These are phyloP conservation scores for Rubia balearica DNA, from an alignment of 305 asterid species.

Conservation along the genomic window DNA sequence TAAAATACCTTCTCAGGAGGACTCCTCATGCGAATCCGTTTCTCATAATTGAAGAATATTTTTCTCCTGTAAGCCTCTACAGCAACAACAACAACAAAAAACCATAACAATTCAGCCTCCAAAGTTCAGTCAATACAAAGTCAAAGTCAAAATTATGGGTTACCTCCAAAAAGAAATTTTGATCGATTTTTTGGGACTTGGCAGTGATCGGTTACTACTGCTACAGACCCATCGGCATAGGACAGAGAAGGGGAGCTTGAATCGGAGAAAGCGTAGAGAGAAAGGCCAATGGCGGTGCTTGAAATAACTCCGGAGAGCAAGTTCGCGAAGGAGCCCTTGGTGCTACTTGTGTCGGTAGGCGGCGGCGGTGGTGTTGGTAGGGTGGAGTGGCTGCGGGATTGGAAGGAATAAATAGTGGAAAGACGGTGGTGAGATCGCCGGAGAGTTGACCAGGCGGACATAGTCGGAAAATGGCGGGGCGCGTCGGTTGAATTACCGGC, in stretches of 20 bases:
- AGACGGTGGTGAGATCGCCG: slow-evolving; percentile 34
- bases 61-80: slow-evolving; percentile 73
- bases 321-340: slow-evolving; percentile 23
- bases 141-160: not conserved
- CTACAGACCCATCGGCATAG: slow-evolving; percentile 30
- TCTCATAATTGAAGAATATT: slow-evolving; percentile 83
- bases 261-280: slow-evolving; percentile 29
- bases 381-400: slow-evolving; percentile 34
- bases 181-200: slow-evolving; percentile 15
- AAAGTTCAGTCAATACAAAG: not conserved
- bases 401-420: slow-evolving; percentile 20
- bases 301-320: slow-evolving; percentile 55
- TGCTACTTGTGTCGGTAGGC: not conserved
- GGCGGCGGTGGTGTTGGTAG: slow-evolving; percentile 15
- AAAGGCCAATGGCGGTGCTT: slow-evolving; percentile 43
- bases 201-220: slow-evolving; percentile 1
- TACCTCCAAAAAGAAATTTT: slow-evolving; percentile 67
- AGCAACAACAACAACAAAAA: not conserved
- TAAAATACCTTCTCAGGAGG: slow-evolving; percentile 85
- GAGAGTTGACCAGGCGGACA: slow-evolving; percentile 49
- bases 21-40: slow-evolving; percentile 81
- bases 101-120: not conserved
- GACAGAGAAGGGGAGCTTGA: slow-evolving; percentile 31
- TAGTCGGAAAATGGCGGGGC: slow-evolving; percentile 8
- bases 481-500: not conserved